Base-by-base conservation (phyloP, 1,139 yeast species). In the Geotrichum reessii region DNA sequence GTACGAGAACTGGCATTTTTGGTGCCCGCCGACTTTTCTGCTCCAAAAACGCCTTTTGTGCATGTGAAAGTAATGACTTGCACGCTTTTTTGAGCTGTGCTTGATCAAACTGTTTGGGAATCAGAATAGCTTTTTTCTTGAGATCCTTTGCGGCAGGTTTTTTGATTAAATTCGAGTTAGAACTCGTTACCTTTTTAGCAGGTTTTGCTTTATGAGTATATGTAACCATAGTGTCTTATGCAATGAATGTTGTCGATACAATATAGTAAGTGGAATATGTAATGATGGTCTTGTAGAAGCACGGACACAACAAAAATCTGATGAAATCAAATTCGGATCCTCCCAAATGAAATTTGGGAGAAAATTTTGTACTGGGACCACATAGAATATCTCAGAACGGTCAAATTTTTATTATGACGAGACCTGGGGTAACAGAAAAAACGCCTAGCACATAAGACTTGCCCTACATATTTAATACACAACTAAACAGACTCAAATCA, bases 21-120 rank as follows among this genome's bases (percentile, higher is more conserved):
- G n/a, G 44, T 37, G 44, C 1, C 3, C 7, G 21, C 21, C 44
- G 37, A 47, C 44, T 49, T 14, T 24, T 46, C 44, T 24, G 28
- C 21, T 22, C 33, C 12, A 53, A 48, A 47, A 46, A 59, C 9
- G 31, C 25, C 1, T 52, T 17, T 31, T 59, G 57, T 1, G 61
- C 55, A 19, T 50, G 57, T 31, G 53, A 33, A 5, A 53, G 55
- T n/a, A 59, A 33, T 1, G 61, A 58, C 9, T 47, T 56, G 50
- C 59, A 53, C 2, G 59, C 54, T 8, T 40, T 56, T 19, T 55
- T 55, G 50, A 59, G 50, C 21, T 56, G 58, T 1, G 48, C 44
- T n/a, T 55, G 57, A 47, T 59, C 59, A 44, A 59, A 57, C 33
- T 59, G 55, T 49, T 56, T 56, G 3, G 61, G 61, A 14, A 59